A percentile compares a stretch with the other conserved stretches of the same genome.
Evolutionary conservation across 2,329 filamentous ascomycete genomes (phyloP).

Genomic region (Scytalidium lignicola): DNA sequence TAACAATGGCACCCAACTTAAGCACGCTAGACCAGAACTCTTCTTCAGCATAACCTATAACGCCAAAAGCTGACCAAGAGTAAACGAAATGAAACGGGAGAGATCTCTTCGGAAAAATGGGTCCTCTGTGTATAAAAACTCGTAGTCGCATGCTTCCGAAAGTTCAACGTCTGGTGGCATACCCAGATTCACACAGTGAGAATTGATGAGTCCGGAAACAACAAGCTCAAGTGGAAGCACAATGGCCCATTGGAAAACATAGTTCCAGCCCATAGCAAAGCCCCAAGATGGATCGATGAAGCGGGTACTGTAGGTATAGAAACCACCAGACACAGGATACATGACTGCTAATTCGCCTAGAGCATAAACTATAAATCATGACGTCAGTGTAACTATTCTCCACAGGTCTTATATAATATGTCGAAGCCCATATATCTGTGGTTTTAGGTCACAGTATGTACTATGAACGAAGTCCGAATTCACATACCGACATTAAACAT

Average conservation of each 20-base stretch:
- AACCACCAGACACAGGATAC: constrained; percentile 87
- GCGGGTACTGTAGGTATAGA: constrained; percentile 84
- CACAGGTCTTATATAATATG: no score
- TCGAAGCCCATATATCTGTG: no score
- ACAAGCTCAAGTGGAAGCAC: constrained; percentile 82
- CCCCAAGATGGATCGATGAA: constrained; percentile 96
- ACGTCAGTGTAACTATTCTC: no score
- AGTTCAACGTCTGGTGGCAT: constrained; percentile 63
- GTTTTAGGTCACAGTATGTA: no score
- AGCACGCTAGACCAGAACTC: constrained; percentile 83
- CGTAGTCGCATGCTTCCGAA: constrained; percentile 71
- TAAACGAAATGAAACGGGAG: constrained; percentile 73
- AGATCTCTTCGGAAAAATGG: constrained; percentile 71
- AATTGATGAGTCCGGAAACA: constrained; percentile 76
- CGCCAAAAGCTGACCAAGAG: constrained; percentile 80
- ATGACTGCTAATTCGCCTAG: constrained; percentile 86
- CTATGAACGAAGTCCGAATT: background rate
- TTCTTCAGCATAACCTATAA: constrained; percentile 86
- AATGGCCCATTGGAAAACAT: constrained; percentile 82
- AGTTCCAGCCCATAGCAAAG: constrained; percentile 93
- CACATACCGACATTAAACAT: constrained; percentile 48
- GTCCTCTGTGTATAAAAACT: constrained; percentile 74
- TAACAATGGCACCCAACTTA: constrained; percentile 80
- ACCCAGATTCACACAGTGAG: constrained; percentile 67
- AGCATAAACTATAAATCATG: constrained; percentile 72